Conservation (phyloP, 495 filamentous ascomycete genomes). For the Penicillium subrubescens region DNA sequence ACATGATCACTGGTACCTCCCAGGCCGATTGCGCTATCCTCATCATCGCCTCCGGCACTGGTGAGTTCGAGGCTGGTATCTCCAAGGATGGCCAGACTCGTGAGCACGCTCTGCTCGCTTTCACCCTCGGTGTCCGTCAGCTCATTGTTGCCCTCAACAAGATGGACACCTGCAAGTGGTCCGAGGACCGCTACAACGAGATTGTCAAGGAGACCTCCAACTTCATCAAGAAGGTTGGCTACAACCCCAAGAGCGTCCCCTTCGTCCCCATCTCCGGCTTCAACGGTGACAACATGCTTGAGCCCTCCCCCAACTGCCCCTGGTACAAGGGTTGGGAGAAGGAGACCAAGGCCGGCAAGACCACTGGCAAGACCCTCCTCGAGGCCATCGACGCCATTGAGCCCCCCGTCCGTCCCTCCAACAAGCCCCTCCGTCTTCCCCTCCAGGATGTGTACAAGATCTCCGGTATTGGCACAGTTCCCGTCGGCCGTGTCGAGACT, state of each 20-base stretch:
- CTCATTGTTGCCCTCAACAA: constrained; percentile 99
- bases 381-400: constrained; percentile 99
- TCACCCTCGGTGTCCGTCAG: constrained; percentile 99
- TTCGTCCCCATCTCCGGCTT: constrained; percentile 99
- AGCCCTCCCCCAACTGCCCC: constrained; percentile 87
- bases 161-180: constrained; percentile 99
- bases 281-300: constrained; percentile 99
- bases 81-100: constrained; percentile 99
- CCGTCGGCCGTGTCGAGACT: constrained; percentile 99
- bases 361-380: constrained; percentile 93
- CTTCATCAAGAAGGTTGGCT: constrained; percentile 99
- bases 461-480: constrained; percentile 98
- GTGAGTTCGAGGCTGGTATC: constrained; percentile 99
- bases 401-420: constrained; percentile 78
- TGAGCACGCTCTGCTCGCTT: constrained; percentile 99
- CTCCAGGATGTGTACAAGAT: constrained; percentile 99
- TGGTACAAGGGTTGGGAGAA: constrained; percentile 99
- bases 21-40: constrained; percentile 99
- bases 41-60: constrained; percentile 99
- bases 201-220: constrained; percentile 99
- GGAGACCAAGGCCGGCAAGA: constrained; percentile 93
- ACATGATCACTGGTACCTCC: constrained; percentile 99
- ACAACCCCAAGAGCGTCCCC: constrained; percentile 96
- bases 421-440: constrained; percentile 97
- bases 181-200: constrained; percentile 92